Conservation (phyloP, 2,329 filamentous ascomycete genomes). For the Colletotrichum sp. region DNA sequence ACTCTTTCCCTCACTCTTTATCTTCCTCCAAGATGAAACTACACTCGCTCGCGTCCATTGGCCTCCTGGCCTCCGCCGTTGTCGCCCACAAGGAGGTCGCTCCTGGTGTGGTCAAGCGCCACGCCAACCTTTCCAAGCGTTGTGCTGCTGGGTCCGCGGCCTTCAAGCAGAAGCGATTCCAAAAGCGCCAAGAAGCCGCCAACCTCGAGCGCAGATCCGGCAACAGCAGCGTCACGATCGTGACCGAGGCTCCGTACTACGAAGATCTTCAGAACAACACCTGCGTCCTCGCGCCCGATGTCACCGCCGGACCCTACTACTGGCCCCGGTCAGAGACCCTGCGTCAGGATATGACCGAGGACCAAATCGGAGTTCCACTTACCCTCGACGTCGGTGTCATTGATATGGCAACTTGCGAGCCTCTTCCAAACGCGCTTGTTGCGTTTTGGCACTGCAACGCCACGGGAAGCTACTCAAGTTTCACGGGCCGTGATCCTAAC, state of each 20-base stretch:
- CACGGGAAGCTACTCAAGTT: background rate
- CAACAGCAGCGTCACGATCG: background rate
- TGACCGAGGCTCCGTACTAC: background rate
- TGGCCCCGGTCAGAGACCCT: slow-evolving; percentile 8
- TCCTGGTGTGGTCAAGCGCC: background rate
- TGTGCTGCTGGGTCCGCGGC: background rate
- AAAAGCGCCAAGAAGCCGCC: background rate
- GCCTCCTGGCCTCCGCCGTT: background rate
- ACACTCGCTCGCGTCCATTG: background rate
- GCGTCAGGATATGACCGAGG: background rate
- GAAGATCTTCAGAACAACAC: slow-evolving; percentile 30
- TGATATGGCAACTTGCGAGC: slow-evolving; percentile 5
- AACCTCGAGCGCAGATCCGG: background rate
- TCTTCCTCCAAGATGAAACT: background rate
- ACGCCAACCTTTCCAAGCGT: background rate
- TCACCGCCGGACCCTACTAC: slow-evolving; percentile 53
- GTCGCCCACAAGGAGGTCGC: background rate
- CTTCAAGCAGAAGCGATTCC: background rate
- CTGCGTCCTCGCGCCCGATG: slow-evolving; percentile 50
- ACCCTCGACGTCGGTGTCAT: slow-evolving; percentile 1
- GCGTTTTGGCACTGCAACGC: background rate
- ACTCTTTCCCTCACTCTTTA: background rate
- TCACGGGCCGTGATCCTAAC: background rate
- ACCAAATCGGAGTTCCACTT: background rate
- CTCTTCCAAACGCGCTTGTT: background rate